A percentile compares a stretch with the other conserved stretches of the same genome.
Conservation (phyloP, 1,139 yeast genomes). For the Protomyces lactucae-debilis region DNA sequence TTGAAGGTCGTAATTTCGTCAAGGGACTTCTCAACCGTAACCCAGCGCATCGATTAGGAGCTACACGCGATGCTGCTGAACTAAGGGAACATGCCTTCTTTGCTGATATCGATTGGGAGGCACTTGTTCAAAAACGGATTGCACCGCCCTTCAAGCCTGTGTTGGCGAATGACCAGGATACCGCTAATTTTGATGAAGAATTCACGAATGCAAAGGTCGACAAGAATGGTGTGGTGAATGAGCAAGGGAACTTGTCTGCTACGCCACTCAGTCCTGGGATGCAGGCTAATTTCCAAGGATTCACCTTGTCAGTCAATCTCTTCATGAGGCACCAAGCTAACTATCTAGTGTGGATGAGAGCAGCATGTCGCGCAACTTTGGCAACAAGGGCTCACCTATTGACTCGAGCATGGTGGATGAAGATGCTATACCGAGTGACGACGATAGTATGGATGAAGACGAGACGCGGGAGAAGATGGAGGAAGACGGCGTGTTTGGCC, state of each 20-base stretch:
- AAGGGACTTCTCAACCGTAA: conserved; percentile 91
- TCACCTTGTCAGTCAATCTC: not conserved
- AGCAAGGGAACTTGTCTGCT: conserved; percentile 55
- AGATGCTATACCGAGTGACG: conserved; percentile 21
- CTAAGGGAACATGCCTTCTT: conserved; percentile 86
- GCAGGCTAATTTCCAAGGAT: conserved; percentile 90
- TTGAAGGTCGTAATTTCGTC: conserved; percentile 90
- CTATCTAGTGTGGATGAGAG: conserved; percentile 21
- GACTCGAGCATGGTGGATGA: conserved; percentile 21
- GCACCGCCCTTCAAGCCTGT: conserved; percentile 98
- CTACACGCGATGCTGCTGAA: conserved; percentile 86
- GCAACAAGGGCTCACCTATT: conserved; percentile 7
- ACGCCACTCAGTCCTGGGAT: conserved; percentile 91
- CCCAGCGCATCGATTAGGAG: conserved; percentile 90
- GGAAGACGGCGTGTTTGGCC: conserved; percentile 25
- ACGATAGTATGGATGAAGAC: conserved; percentile 17
- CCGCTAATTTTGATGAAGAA: conserved; percentile 95
- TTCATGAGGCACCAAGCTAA: not conserved
- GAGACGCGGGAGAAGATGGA: conserved; percentile 6
- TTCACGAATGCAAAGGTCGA: conserved; percentile 89
- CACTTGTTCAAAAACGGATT: conserved; percentile 69
- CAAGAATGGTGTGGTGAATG: conserved; percentile 38
- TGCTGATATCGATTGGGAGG: conserved; percentile 83
- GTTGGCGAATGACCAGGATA: conserved; percentile 81
- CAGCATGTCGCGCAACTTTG: conserved; percentile 16